These are phyloP conservation scores for Ustulina deusta DNA, from an alignment of 2,329 filamentous ascomycete species.

Conservation along the genomic window DNA sequence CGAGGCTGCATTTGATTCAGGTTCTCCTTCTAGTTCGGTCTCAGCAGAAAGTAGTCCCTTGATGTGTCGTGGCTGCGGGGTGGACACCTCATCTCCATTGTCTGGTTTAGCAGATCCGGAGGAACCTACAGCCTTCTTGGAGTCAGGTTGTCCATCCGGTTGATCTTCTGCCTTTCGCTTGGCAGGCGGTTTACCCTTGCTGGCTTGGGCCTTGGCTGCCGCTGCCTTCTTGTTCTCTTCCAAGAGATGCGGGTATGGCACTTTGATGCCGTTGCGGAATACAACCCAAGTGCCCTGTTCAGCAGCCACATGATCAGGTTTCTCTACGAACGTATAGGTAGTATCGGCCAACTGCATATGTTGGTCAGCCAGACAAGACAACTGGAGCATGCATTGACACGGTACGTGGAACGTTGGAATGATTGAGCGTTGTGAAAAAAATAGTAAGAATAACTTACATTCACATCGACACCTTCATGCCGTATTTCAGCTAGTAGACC, in stretches of 20 bases:
- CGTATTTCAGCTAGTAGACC: constrained; percentile 47
- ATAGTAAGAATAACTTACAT: constrained; percentile 45
- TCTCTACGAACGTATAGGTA: constrained; percentile 46
- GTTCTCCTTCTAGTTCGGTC: constrained; percentile 49
- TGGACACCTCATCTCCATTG: constrained; percentile 49
- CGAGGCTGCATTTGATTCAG: constrained; percentile 51
- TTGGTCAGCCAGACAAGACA: constrained; percentile 37
- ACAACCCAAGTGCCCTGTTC: constrained; percentile 47
- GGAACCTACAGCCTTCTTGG: constrained; percentile 59
- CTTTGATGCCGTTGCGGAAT: constrained; percentile 48
- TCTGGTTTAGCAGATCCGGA: constrained; percentile 46
- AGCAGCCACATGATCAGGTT: constrained; percentile 41
- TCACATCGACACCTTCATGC: constrained; percentile 42
- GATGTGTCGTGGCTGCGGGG: constrained; percentile 56
- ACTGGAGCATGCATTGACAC: constrained; percentile 17
- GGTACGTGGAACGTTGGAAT: not conserved
- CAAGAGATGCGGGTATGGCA: constrained; percentile 50
- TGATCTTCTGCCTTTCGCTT: constrained; percentile 66
- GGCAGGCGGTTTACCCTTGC: constrained; percentile 51
- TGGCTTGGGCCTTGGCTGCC: constrained; percentile 48
- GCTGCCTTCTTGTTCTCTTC: constrained; percentile 53
- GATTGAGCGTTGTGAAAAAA: not conserved
- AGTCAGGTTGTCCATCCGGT: constrained; percentile 61
- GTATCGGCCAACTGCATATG: constrained; percentile 44
- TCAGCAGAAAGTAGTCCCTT: constrained; percentile 55